phyloP scores from a whole-genome alignment of 331 rosid species.

The Malus hybrid region DNA sequence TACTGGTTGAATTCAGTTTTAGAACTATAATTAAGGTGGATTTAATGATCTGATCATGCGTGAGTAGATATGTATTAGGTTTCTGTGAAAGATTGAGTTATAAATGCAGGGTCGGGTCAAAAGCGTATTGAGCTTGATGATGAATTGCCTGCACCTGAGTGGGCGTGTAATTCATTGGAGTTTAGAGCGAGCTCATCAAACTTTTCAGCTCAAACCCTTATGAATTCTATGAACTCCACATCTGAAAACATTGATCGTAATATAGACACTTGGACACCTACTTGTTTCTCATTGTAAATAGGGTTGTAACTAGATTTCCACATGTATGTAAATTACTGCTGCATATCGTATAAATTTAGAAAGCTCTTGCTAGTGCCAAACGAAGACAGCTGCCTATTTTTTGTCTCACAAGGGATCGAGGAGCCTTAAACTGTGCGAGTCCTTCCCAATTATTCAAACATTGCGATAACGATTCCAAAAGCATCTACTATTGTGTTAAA shows the following conservation, averaged over 20 bases:
- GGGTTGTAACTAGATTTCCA: too few relatives aligned
- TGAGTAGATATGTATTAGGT: slow-evolving; percentile 16
- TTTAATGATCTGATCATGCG: slow-evolving; percentile 18
- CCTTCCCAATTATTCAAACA: too few relatives aligned
- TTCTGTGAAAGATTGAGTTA: slow-evolving; percentile 14
- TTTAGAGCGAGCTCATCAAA: slow-evolving; percentile 81
- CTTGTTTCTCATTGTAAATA: too few relatives aligned
- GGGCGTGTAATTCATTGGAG: slow-evolving; percentile 80
- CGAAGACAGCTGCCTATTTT: too few relatives aligned
- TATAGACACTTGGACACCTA: slow-evolving; percentile 54
- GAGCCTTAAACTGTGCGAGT: too few relatives aligned
- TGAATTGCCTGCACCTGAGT: slow-evolving; percentile 83
- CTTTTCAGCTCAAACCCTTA: slow-evolving; percentile 49
- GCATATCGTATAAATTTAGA: too few relatives aligned
- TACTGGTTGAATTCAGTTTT: background rate
- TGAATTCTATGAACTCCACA: slow-evolving; percentile 34
- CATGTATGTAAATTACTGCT: too few relatives aligned
- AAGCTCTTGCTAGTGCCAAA: too few relatives aligned
- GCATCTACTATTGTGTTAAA: too few relatives aligned
- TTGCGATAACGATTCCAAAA: too few relatives aligned
- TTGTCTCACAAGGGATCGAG: too few relatives aligned
- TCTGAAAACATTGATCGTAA: slow-evolving; percentile 62
- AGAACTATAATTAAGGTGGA: background rate
- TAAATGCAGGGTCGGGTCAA: slow-evolving; percentile 89
- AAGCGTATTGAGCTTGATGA: slow-evolving; percentile 77